Conservation (phyloP, 805 yeast species). For the Metschnikowia amazonensis region DNA sequence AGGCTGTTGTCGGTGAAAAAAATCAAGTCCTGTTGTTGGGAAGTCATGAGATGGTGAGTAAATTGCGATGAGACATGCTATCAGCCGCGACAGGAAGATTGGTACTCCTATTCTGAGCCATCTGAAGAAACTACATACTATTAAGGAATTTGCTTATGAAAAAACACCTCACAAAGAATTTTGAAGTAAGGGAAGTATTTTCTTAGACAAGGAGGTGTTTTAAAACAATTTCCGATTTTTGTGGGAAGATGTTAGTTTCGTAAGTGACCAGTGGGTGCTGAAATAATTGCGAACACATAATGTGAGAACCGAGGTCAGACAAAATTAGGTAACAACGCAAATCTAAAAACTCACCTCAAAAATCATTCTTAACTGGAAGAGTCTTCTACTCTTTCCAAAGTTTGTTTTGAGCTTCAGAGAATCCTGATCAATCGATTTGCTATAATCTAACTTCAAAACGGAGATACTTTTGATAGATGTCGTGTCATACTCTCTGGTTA, state of each 20-base stretch:
- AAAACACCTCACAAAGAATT: background rate
- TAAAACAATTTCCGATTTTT: background rate
- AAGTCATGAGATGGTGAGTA: conserved; percentile 8
- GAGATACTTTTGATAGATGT: no score
- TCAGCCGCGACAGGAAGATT: background rate
- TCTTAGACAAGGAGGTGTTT: background rate
- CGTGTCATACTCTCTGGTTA: no score
- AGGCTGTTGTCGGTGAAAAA: conserved; percentile 51
- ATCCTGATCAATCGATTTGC: no score
- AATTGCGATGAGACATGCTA: conserved; percentile 2
- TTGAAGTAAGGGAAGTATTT: background rate
- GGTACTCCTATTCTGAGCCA: background rate
- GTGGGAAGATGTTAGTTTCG: background rate
- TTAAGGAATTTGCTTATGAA: background rate
- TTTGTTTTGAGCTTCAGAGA: no score
- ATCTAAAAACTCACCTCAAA: no score
- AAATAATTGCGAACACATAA: background rate
- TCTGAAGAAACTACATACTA: background rate
- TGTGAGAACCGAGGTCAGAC: no score
- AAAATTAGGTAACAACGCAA: no score
- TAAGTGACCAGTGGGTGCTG: background rate
- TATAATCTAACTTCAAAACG: no score
- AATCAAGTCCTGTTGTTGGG: conserved; percentile 57
- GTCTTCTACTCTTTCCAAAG: no score
- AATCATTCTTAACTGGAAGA: no score